Evolutionary conservation across 805 yeast genomes (phyloP).

Genomic region (Saccharomycopsis fibuligera): DNA sequence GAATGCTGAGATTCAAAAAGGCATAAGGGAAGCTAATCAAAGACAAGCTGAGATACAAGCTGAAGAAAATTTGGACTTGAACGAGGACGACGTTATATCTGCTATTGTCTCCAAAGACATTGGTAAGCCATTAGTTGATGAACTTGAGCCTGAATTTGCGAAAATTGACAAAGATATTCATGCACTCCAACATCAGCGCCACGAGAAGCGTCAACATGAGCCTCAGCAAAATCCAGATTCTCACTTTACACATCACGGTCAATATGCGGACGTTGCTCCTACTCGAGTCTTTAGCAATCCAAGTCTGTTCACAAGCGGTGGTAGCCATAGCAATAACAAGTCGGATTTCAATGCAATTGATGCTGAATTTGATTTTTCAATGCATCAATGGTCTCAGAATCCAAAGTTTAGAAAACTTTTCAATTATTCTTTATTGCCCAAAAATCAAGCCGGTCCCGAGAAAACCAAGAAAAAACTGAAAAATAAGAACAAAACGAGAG

Average conservation of each 20-base stretch:
- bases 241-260: too few relatives aligned
- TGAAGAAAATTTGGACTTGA: background rate
- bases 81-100: background rate
- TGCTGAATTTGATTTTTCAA: slow-evolving; percentile 12
- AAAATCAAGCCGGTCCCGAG: too few relatives aligned
- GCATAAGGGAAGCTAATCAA: background rate
- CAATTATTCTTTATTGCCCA: too few relatives aligned
- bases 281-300: background rate
- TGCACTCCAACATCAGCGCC: background rate
- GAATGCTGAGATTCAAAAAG: background rate
- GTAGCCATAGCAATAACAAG: too few relatives aligned
- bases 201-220: background rate
- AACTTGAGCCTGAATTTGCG: background rate
- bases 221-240: too few relatives aligned
- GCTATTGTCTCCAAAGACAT: background rate
- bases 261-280: background rate
- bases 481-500: background rate
- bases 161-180: background rate
- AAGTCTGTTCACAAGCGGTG: too few relatives aligned
- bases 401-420: slow-evolving; percentile 7
- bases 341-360: slow-evolving; percentile 10
- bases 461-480: background rate
- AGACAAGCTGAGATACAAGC: background rate
- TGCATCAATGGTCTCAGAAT: slow-evolving; percentile 14
- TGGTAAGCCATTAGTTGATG: background rate